Percentiles rank a stretch among this genome's conserved stretches.
Evolutionary conservation across 345 rosid species (phyloP).

Genomic region (Barbarea vulgaris): DNA sequence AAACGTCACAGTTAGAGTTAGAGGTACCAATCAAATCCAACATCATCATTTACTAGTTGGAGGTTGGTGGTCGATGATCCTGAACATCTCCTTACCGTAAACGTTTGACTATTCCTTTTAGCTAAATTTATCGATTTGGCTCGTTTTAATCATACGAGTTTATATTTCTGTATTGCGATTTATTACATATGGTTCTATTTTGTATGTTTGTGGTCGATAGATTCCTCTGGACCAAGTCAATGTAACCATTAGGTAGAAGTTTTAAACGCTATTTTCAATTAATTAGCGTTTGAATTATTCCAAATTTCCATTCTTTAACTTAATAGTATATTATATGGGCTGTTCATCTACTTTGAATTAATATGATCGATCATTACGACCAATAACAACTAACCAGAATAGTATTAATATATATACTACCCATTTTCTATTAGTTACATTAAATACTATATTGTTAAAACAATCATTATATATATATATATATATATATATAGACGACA

Average conservation of each 20-base stretch:
- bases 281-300: constrained; percentile 20
- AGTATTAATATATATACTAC: not conserved
- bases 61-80: constrained; percentile 16
- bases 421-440: not conserved
- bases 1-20: not conserved
- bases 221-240: constrained; percentile 25
- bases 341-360: constrained; percentile 20
- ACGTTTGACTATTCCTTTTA: constrained; percentile 17
- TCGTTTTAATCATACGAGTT: not conserved
- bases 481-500: not conserved
- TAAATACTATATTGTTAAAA: not conserved
- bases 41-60: constrained; percentile 19
- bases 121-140: not conserved
- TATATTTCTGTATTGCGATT: not conserved
- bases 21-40: constrained; percentile 14
- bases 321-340: not conserved
- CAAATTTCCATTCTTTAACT: constrained; percentile 2
- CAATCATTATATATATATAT: not conserved
- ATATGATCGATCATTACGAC: constrained; percentile 21
- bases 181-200: not conserved
- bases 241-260: constrained; percentile 11
- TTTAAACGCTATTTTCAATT: constrained; percentile 1
- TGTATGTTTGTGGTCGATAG: not conserved
- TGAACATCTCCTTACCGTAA: constrained; percentile 8
- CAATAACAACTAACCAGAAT: constrained; percentile 18